Evolutionary conservation across 768 basidiomycete species (phyloP).

Genomic region (Leccinum subtestaceum): DNA sequence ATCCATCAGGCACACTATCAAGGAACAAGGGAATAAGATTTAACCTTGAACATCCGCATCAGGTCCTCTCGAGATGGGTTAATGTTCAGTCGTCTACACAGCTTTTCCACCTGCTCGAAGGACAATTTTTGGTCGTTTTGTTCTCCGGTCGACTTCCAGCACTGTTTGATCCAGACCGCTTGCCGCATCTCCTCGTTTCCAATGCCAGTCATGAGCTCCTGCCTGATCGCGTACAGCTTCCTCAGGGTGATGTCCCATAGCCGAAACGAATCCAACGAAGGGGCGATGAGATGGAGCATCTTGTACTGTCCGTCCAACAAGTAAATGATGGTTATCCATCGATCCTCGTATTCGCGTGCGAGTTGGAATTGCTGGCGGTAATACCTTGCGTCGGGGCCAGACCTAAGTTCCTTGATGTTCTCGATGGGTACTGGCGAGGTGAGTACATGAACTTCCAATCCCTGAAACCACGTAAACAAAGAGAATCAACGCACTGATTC

Average conservation of each 20-base stretch:
- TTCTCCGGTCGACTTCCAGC: slow-evolving; percentile 74
- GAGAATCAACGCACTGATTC: slow-evolving; percentile 49
- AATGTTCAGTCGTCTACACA: slow-evolving; percentile 72
- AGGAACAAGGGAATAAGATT: background rate
- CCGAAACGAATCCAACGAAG: slow-evolving; percentile 57
- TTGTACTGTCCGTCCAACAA: slow-evolving; percentile 76
- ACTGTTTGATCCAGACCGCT: slow-evolving; percentile 75
- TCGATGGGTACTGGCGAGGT: slow-evolving; percentile 70
- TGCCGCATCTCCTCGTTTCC: slow-evolving; percentile 63
- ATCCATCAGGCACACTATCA: background rate
- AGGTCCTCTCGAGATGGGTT: slow-evolving; percentile 54
- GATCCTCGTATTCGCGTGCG: slow-evolving; percentile 55
- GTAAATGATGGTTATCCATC: slow-evolving; percentile 87
- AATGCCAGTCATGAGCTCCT: slow-evolving; percentile 66
- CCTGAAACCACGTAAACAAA: background rate
- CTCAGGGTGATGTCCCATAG: slow-evolving; percentile 64
- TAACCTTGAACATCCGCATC: slow-evolving; percentile 49
- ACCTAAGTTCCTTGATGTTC: slow-evolving; percentile 82
- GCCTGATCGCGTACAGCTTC: slow-evolving; percentile 61
- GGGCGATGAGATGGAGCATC: slow-evolving; percentile 80
- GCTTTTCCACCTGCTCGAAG: slow-evolving; percentile 67
- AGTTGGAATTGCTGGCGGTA: slow-evolving; percentile 71
- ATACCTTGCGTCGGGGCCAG: slow-evolving; percentile 65
- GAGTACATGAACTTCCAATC: too few relatives aligned
- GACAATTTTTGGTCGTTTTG: slow-evolving; percentile 59